Evolutionary conservation across 2,329 filamentous ascomycete species (phyloP).

Genomic region (Aspergillus sp.): DNA sequence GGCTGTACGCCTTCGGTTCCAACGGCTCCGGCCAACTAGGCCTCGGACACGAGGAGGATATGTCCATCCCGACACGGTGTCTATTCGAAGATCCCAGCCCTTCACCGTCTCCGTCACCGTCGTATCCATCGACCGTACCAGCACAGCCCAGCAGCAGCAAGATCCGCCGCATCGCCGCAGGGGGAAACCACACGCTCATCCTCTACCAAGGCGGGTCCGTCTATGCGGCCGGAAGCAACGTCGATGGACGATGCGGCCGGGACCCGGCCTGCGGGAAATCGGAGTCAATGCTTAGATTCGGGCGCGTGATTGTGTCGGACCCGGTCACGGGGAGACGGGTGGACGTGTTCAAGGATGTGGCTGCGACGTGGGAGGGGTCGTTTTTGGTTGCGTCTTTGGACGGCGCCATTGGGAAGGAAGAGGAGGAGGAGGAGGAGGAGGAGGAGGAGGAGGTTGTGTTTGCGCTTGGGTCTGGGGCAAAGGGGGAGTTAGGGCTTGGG

Average conservation of each 20-base stretch:
- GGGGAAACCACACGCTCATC: slow-evolving; percentile 81
- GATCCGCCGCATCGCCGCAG: slow-evolving; percentile 44
- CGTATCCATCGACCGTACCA: too few species aligned
- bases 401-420: too few species aligned
- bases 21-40: slow-evolving; percentile 70
- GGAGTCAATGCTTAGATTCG: slow-evolving; percentile 14
- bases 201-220: slow-evolving; percentile 51
- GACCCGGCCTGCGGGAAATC: neutral
- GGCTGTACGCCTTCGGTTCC: slow-evolving; percentile 61
- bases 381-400: slow-evolving; percentile 48
- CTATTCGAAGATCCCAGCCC: slow-evolving; percentile 40
- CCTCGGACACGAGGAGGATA: slow-evolving; percentile 61
- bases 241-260: slow-evolving; percentile 36
- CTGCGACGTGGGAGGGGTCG: slow-evolving; percentile 72
- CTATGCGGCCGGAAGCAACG: slow-evolving; percentile 57
- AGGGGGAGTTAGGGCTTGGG: slow-evolving; percentile 64
- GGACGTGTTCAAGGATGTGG: slow-evolving; percentile 40
- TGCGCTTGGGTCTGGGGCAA: slow-evolving; percentile 56
- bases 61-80: slow-evolving; percentile 55
- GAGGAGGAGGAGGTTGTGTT: slow-evolving; percentile 42
- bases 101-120: slow-evolving; percentile 21
- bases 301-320: slow-evolving; percentile 17
- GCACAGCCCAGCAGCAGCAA: slow-evolving; percentile 31
- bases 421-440: too few species aligned
- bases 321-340: neutral